Percentiles rank a stretch among this genome's conserved stretches.
Evolutionary conservation across 129 eudicot species (phyloP).

Genomic region (Centrapalus pauciflorus): DNA sequence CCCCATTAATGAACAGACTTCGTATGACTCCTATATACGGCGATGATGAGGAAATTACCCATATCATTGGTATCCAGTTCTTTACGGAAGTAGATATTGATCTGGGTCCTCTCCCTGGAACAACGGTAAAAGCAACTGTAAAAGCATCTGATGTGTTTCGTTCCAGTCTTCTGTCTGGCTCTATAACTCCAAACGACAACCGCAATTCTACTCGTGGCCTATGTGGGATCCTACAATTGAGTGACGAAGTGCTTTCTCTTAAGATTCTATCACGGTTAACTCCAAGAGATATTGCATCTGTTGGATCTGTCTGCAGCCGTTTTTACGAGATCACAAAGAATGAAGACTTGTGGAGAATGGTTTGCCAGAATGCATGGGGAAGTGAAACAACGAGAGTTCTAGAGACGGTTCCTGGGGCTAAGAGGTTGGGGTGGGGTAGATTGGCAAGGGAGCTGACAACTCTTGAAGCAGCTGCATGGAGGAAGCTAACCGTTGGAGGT

Average conservation of each 20-base stretch:
- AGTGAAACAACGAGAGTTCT: slow-evolving; percentile 74
- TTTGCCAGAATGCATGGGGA: slow-evolving; percentile 95
- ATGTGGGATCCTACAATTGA: slow-evolving; percentile 73
- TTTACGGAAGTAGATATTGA: slow-evolving; percentile 73
- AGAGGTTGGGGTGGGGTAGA: slow-evolving; percentile 91
- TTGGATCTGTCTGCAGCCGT: slow-evolving; percentile 67
- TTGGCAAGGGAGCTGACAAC: slow-evolving; percentile 87
- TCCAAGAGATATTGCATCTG: slow-evolving; percentile 89
- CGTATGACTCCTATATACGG: slow-evolving; percentile 91
- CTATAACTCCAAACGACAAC: slow-evolving; percentile 31
- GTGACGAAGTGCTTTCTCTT: slow-evolving; percentile 75
- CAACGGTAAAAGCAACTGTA: slow-evolving; percentile 39
- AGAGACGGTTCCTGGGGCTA: slow-evolving; percentile 84
- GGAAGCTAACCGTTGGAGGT: slow-evolving; percentile 75
- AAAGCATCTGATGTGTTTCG: slow-evolving; percentile 45
- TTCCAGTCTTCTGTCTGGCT: slow-evolving; percentile 52
- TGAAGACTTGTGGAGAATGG: slow-evolving; percentile 89
- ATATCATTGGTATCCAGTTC: slow-evolving; percentile 77
- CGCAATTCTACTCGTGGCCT: slow-evolving; percentile 42
- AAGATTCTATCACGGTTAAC: slow-evolving; percentile 70
- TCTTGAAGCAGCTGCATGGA: slow-evolving; percentile 92
- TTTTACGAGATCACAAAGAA: slow-evolving; percentile 61
- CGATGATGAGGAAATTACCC: slow-evolving; percentile 77
- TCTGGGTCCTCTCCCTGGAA: slow-evolving; percentile 82
- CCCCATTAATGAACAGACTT: slow-evolving; percentile 80